Evolutionary conservation across 768 basidiomycete genomes (phyloP).

Genomic region (Epithele typhae): DNA sequence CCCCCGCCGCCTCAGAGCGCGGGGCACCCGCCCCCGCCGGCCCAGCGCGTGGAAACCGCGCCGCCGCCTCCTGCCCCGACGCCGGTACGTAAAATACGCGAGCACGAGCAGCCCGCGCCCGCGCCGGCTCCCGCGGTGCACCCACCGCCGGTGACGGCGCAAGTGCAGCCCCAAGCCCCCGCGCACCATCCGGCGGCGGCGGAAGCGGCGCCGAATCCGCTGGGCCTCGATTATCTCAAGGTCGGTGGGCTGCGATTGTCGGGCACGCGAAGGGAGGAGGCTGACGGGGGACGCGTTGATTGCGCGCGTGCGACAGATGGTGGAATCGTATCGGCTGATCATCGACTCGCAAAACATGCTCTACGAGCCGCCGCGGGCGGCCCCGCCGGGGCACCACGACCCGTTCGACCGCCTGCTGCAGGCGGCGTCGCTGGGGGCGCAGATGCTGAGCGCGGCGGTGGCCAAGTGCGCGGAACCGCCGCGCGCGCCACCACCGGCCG

Average conservation of each 20-base stretch:
- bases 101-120: neutral
- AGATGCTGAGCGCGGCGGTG: slow-evolving; percentile 36
- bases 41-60: slow-evolving; percentile 13
- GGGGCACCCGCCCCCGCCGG: slow-evolving; percentile 13
- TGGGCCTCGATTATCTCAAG: slow-evolving; percentile 40
- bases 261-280: neutral
- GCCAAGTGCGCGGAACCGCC: slow-evolving; percentile 11
- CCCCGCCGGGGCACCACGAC: slow-evolving; percentile 26
- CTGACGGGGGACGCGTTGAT: neutral
- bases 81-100: slow-evolving; percentile 3
- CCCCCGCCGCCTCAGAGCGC: slow-evolving; percentile 10
- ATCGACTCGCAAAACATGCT: slow-evolving; percentile 34
- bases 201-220: slow-evolving; percentile 9
- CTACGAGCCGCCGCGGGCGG: slow-evolving; percentile 19
- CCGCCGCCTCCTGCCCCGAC: slow-evolving; percentile 10
- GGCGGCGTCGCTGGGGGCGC: slow-evolving; percentile 37
- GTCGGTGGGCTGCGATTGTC: slow-evolving; percentile 20
- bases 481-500: slow-evolving; percentile 16
- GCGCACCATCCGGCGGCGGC: slow-evolving; percentile 22
- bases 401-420: slow-evolving; percentile 41
- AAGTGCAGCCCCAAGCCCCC: slow-evolving; percentile 33
- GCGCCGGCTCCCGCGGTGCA: neutral
- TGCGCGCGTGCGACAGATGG: slow-evolving; percentile 32
- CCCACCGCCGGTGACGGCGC: slow-evolving; percentile 14
- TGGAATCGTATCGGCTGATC: slow-evolving; percentile 41